These are phyloP conservation scores for Bruguiera sexangula DNA, from an alignment of 345 rosid genomes.

Conservation along the genomic window DNA sequence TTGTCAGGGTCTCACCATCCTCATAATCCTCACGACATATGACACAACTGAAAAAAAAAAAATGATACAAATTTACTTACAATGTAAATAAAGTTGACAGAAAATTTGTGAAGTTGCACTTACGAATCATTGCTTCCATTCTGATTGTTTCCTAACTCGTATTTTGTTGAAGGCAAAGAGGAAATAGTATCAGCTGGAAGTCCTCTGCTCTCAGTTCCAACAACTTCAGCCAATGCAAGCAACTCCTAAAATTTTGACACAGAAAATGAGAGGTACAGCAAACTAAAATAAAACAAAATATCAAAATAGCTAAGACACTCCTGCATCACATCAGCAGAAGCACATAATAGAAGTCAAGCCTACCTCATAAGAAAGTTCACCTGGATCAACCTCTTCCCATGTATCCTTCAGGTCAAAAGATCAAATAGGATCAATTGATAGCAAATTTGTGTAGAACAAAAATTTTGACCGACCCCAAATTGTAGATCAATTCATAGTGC, in stretches of 20 bases:
- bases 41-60: slow-evolving; percentile 64
- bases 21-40: slow-evolving; percentile 89
- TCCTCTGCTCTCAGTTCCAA: slow-evolving; percentile 94
- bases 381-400: slow-evolving; percentile 96
- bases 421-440: neutral
- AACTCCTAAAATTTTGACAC: slow-evolving; percentile 54
- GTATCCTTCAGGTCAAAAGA: slow-evolving; percentile 49
- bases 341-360: slow-evolving; percentile 12
- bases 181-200: slow-evolving; percentile 77
- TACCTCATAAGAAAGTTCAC: slow-evolving; percentile 92
- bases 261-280: slow-evolving; percentile 1
- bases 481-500: no score
- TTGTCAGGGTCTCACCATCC: slow-evolving; percentile 70
- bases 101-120: slow-evolving; percentile 29
- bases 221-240: slow-evolving; percentile 82
- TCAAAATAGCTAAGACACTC: no score
- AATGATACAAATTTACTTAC: slow-evolving; percentile 10
- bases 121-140: slow-evolving; percentile 87
- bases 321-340: neutral
- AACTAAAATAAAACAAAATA: neutral
- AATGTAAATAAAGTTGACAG: slow-evolving; percentile 5
- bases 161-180: slow-evolving; percentile 66
- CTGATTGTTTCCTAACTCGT: slow-evolving; percentile 67
- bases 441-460: neutral
- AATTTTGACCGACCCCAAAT: no score